phyloP scores from a whole-genome alignment of 768 basidiomycete species.

The Tulasnella sp. region DNA sequence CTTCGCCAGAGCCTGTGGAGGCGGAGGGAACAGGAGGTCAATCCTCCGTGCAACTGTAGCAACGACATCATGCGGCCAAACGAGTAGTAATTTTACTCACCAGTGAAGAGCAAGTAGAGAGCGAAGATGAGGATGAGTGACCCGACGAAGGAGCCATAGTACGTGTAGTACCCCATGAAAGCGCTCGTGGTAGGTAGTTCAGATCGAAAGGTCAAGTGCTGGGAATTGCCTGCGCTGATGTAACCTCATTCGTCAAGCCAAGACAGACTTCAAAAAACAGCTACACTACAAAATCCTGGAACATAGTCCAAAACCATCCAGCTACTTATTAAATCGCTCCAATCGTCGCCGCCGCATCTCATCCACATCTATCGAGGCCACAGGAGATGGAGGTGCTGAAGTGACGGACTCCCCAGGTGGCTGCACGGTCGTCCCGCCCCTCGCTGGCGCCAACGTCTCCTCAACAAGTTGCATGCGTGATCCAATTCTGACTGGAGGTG shows the following conservation, averaged over 20 bases:
- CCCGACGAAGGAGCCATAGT: conserved; percentile 21
- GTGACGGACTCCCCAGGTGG: conserved; percentile 31
- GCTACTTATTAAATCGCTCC: conserved; percentile 50
- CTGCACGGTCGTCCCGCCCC: conserved; percentile 22
- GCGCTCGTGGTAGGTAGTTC: too few relatives aligned
- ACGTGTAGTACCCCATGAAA: conserved; percentile 12
- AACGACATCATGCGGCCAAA: background rate
- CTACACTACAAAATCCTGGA: too few relatives aligned
- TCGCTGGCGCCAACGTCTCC: conserved; percentile 29
- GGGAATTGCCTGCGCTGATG: too few relatives aligned
- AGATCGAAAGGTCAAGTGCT: too few relatives aligned
- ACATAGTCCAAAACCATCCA: too few relatives aligned
- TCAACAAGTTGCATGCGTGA: conserved; percentile 2
- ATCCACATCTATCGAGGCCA: conserved; percentile 32
- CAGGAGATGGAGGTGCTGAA: too few relatives aligned
- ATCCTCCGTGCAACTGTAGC: too few relatives aligned
- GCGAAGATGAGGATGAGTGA: conserved; percentile 57
- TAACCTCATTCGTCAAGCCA: background rate
- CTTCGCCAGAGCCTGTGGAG: conserved; percentile 67
- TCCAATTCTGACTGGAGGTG: conserved; percentile 20
- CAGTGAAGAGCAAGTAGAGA: conserved; percentile 84
- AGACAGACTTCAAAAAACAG: too few relatives aligned
- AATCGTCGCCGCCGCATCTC: conserved; percentile 55
- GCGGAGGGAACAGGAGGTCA: conserved; percentile 2
- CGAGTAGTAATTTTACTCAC: conserved; percentile 34